Base-by-base conservation (phyloP, 225 moss, liverwort and hornwort species). In the Physcomitrellopsis africana region DNA sequence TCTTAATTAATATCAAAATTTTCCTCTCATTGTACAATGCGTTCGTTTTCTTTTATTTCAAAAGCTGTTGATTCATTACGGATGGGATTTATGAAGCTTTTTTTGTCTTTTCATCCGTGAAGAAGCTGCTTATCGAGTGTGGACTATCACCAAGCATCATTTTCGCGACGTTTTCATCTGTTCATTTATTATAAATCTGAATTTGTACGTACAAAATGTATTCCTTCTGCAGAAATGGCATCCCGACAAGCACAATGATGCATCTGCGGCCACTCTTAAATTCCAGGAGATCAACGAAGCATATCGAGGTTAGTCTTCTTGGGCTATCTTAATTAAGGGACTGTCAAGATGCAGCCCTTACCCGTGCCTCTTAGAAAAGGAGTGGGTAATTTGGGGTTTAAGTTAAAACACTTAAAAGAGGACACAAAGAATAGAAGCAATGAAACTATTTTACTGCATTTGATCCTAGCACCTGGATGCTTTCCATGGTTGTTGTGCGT, bases 201-300 rank as follows among this genome's bases (percentile, higher is more conserved):
- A 37, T 37, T 37, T 7, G 32, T 7, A 37, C 32, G 4, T 37
- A 4, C 32, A 4, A 37, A 37, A 37, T 37, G 4, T 37, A 37
- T 37, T 60, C 67, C 15, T 10, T 37, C 9, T 80, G 70, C 88
- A 96, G 94, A 96, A 92, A 81, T 94, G 96, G 96, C 96, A 96
- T 74, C 96, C 94, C 51, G 96, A 96, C 45, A 96, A 96, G 84
- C 96, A 96, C 75, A 84, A 83, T 49, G 94, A 74, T 70, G 91
- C 94, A 77, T 79, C 84, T 60, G 82, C 81, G 37, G 94, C 96
- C 72, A 96, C 96, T 64, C 83, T 94, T 60, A 89, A 91, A 79
- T 96, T 96, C 74, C 96, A 96, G 80, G 88, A 96, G 84, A 96
- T 96, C 69, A 94, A 87, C 45, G 94, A 96, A 73, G 96, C 94